Conservation (phyloP, 2,329 filamentous ascomycete genomes). For the Claviceps africana region DNA sequence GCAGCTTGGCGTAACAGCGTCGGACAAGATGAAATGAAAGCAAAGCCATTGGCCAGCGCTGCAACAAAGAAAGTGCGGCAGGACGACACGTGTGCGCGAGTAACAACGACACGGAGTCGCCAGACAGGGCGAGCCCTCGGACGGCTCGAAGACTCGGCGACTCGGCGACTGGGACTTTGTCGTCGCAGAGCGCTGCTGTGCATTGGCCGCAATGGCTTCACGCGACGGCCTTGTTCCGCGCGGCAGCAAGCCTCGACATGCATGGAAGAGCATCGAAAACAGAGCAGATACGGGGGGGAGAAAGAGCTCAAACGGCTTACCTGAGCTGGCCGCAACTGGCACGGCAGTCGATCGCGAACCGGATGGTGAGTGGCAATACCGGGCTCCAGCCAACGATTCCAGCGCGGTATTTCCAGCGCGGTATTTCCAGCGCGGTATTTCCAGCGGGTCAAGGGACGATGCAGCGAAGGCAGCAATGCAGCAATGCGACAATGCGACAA, state of each 20-base stretch:
- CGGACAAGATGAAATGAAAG: not conserved
- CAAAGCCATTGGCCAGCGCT: conserved; percentile 4
- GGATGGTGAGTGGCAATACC: not conserved
- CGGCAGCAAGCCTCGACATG: not conserved
- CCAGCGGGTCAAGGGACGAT: not conserved
- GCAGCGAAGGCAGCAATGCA: not conserved
- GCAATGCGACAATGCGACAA: not conserved
- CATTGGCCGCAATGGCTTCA: not conserved
- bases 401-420: not conserved
- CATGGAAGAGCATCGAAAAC: not conserved
- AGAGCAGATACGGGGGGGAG: not conserved
- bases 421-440: not conserved
- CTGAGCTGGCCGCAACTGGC: not conserved
- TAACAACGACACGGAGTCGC: not conserved
- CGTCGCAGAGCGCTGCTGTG: not conserved
- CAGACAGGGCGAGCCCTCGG: too few species aligned
- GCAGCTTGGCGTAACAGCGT: not conserved
- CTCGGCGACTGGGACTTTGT: not conserved
- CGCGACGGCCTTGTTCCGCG: not conserved
- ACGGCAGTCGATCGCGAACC: not conserved
- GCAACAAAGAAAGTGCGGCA: not conserved
- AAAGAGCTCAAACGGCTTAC: not conserved
- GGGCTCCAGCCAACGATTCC: not conserved
- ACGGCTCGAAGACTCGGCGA: too few species aligned
- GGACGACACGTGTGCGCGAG: conserved; percentile 2